phyloP scores from a whole-genome alignment of 345 rosid genomes.

The Clausena lansium region DNA sequence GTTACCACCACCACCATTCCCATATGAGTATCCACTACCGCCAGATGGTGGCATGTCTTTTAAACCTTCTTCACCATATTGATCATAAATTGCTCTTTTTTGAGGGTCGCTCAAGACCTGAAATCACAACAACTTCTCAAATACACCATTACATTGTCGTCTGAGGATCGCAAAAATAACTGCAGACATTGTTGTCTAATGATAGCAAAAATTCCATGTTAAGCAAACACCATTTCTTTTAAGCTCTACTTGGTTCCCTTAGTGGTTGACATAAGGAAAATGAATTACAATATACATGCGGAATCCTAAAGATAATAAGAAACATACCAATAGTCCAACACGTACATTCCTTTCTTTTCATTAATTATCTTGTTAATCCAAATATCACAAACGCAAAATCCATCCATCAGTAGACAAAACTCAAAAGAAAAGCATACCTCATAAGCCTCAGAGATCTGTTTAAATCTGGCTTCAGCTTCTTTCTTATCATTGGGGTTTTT shows the following conservation, averaged over 20 bases:
- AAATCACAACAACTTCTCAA: conserved; percentile 8
- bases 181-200: background rate
- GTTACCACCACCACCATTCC: conserved; percentile 33
- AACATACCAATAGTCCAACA: background rate
- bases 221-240: background rate
- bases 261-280: background rate
- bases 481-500: conserved; percentile 78
- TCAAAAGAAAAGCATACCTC: conserved; percentile 42
- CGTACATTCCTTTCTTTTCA: background rate
- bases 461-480: conserved; percentile 94
- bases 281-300: background rate
- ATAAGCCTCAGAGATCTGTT: conserved; percentile 94
- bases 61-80: conserved; percentile 89
- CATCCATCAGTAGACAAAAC: background rate
- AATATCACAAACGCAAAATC: background rate
- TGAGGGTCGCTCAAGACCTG: conserved; percentile 93
- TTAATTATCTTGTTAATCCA: background rate
- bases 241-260: background rate
- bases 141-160: background rate
- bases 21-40: conserved; percentile 38
- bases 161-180: background rate
- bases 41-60: conserved; percentile 74
- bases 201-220: background rate
- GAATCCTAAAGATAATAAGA: background rate
- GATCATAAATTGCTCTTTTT: conserved; percentile 74